Evolutionary conservation across 2,329 filamentous ascomycete species (phyloP).

Genomic region (Pseudophaeomoniella oleicola): DNA sequence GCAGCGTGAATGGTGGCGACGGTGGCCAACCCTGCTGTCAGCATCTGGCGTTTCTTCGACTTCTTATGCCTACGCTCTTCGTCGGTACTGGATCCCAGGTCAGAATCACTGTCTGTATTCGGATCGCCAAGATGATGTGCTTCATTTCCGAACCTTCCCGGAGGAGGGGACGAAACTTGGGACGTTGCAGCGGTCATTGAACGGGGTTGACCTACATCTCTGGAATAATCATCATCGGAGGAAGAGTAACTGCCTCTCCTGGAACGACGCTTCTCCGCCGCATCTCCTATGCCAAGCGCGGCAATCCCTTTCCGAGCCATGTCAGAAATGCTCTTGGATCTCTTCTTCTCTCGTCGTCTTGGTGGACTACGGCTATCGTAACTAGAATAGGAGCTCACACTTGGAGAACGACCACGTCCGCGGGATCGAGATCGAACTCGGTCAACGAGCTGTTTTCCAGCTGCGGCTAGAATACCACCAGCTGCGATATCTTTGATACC

Average conservation of each 20-base stretch:
- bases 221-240: constrained; percentile 26
- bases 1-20: constrained; percentile 57
- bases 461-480: constrained; percentile 29
- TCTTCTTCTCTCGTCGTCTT: constrained; percentile 24
- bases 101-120: constrained; percentile 28
- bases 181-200: constrained; percentile 10
- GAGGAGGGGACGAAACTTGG: constrained; percentile 5
- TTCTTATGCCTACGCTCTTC: constrained; percentile 50
- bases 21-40: constrained; percentile 51
- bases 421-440: constrained; percentile 27
- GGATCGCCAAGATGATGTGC: constrained; percentile 13
- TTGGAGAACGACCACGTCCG: constrained; percentile 19
- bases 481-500: constrained; percentile 27
- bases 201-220: constrained; percentile 28
- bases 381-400: constrained; percentile 37
- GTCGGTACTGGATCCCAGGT: constrained; percentile 43
- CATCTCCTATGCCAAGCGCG: constrained; percentile 25
- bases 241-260: constrained; percentile 18
- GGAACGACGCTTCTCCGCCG: constrained; percentile 10
- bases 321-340: constrained; percentile 31
- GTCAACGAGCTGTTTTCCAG: constrained; percentile 31
- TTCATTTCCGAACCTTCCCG: constrained; percentile 10
- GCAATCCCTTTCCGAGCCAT: constrained; percentile 29
- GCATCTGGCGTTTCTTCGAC: constrained; percentile 49
- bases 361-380: constrained; percentile 38